Conservation (phyloP, 1,284 basidiomycete genomes). For the Crucibulum parvulum region DNA sequence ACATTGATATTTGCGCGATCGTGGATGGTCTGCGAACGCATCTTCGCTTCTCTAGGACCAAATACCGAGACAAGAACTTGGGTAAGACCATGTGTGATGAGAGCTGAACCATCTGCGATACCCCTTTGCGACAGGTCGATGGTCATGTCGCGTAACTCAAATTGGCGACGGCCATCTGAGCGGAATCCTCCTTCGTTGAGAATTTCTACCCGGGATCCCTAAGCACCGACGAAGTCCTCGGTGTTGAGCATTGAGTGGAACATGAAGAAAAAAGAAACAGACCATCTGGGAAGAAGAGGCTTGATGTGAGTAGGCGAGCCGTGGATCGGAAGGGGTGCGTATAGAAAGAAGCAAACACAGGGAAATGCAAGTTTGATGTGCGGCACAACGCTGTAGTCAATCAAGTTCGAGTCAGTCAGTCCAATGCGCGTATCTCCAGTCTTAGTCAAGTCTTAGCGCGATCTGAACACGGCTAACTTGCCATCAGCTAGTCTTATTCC, state of each 20-base stretch:
- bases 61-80: conserved; percentile 88
- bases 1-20: conserved; percentile 88
- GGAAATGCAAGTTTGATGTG: too few species aligned
- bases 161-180: conserved; percentile 90
- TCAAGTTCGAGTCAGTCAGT: too few species aligned
- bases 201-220: conserved; percentile 86
- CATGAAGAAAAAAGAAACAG: conserved; percentile 10
- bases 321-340: too few species aligned
- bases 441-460: too few species aligned
- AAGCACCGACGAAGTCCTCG: neutral
- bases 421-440: too few species aligned
- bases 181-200: conserved; percentile 90
- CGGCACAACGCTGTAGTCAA: too few species aligned
- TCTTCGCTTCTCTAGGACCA: conserved; percentile 89
- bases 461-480: too few species aligned
- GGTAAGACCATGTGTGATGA: conserved; percentile 90
- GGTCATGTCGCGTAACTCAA: conserved; percentile 85
- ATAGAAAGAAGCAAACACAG: too few species aligned
- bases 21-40: conserved; percentile 77
- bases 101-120: conserved; percentile 85
- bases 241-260: neutral
- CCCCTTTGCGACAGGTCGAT: conserved; percentile 84
- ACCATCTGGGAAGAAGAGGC: conserved; percentile 19
- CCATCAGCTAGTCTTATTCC: too few species aligned
- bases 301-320: too few species aligned